These are phyloP conservation scores for Eremothecium coryli DNA, from an alignment of 1,139 yeast species.

Conservation along the genomic window DNA sequence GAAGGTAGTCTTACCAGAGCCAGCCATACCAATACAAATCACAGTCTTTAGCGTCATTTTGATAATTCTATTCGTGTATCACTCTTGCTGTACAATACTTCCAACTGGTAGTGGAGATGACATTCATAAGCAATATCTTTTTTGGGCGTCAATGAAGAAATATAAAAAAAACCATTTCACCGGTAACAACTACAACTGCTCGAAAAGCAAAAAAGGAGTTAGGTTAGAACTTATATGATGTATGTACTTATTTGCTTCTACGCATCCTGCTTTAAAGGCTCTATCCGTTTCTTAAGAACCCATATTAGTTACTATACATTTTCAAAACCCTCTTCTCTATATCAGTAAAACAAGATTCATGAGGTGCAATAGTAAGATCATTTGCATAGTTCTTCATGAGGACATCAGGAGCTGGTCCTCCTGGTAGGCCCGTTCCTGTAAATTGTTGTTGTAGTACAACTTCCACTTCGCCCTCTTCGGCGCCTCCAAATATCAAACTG, in stretches of 20 bases:
- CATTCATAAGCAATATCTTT: neutral
- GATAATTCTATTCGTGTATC: conserved; percentile 31
- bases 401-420: conserved; percentile 51
- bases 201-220: too few species aligned
- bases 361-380: conserved; percentile 57
- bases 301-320: conserved; percentile 28
- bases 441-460: conserved; percentile 37
- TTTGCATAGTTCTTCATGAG: conserved; percentile 67
- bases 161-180: too few species aligned
- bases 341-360: conserved; percentile 48
- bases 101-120: neutral
- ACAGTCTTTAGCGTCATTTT: conserved; percentile 46
- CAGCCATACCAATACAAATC: conserved; percentile 94
- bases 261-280: too few species aligned
- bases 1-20: conserved; percentile 95
- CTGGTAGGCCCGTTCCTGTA: conserved; percentile 39
- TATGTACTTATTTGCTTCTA: too few species aligned
- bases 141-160: neutral
- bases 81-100: neutral
- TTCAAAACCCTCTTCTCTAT: conserved; percentile 56
- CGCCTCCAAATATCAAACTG: conserved; percentile 57
- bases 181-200: too few species aligned
- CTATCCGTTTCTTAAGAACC: too few species aligned
- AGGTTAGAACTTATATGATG: too few species aligned
- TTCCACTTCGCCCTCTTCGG: conserved; percentile 34